phyloP scores from a whole-genome alignment of 2,329 filamentous ascomycete genomes.

The Talaromyces marneffei region DNA sequence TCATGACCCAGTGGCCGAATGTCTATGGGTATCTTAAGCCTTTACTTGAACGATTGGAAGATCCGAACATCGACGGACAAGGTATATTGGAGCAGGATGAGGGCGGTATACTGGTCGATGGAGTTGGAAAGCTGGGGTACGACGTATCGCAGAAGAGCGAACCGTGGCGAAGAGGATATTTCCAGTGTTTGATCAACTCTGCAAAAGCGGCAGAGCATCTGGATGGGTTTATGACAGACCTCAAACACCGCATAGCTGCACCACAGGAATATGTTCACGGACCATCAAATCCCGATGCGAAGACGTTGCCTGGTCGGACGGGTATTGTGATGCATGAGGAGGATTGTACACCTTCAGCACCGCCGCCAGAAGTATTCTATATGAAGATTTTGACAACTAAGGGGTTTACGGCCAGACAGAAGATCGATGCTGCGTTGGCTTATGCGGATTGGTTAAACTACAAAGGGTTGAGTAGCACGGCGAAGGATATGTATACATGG shows the following conservation, averaged over 20 bases:
- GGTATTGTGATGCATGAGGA: slow-evolving; percentile 62
- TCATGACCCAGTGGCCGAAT: slow-evolving; percentile 62
- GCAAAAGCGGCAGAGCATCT: slow-evolving; percentile 73
- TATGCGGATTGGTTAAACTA: slow-evolving; percentile 83
- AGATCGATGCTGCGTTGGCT: slow-evolving; percentile 71
- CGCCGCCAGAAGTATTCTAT: slow-evolving; percentile 70
- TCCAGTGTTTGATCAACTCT: slow-evolving; percentile 70
- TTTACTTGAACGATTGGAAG: slow-evolving; percentile 63
- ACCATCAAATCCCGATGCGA: slow-evolving; percentile 75
- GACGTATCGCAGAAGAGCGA: slow-evolving; percentile 73
- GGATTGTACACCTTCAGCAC: slow-evolving; percentile 65
- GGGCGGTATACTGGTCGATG: slow-evolving; percentile 50
- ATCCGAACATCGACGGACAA: slow-evolving; percentile 61
- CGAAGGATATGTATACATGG: slow-evolving; percentile 67
- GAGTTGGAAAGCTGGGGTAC: slow-evolving; percentile 52
- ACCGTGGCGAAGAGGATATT: slow-evolving; percentile 81
- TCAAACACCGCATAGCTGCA: slow-evolving; percentile 59
- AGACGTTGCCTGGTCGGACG: slow-evolving; percentile 59
- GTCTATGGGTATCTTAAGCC: slow-evolving; percentile 57
- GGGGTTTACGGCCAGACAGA: slow-evolving; percentile 73
- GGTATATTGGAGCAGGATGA: slow-evolving; percentile 53
- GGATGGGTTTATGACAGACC: slow-evolving; percentile 72
- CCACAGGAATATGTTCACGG: slow-evolving; percentile 69
- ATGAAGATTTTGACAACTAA: slow-evolving; percentile 72
- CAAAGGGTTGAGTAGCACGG: slow-evolving; percentile 60